phyloP scores from a whole-genome alignment of 2,329 filamentous ascomycete species.

The Aureobasidium sp. region DNA sequence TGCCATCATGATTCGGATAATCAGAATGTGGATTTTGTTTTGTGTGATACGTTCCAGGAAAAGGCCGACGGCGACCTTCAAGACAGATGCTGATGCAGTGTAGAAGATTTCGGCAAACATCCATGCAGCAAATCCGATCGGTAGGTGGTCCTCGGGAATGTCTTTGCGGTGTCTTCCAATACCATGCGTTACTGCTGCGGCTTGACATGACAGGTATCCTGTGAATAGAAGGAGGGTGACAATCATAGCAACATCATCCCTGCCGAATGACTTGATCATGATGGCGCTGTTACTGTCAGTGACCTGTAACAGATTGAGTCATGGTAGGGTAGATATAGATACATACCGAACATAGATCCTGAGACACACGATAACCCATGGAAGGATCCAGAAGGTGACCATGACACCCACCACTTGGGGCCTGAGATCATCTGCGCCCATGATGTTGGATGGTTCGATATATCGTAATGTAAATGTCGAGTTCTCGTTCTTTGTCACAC shows the following conservation, averaged over 20 bases:
- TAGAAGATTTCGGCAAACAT: slow-evolving; percentile 45
- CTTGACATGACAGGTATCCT: slow-evolving; percentile 26
- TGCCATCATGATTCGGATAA: slow-evolving; percentile 35
- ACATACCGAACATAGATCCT: slow-evolving; percentile 16
- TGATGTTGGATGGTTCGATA: not conserved
- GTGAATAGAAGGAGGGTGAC: slow-evolving; percentile 26
- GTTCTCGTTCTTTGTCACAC: not conserved
- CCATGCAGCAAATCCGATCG: slow-evolving; percentile 27
- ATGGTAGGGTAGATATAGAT: not conserved
- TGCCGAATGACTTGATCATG: slow-evolving; percentile 25
- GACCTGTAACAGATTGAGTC: not conserved
- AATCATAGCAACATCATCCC: slow-evolving; percentile 29
- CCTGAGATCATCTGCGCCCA: not conserved
- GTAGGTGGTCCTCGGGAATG: slow-evolving; percentile 13
- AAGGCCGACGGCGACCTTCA: slow-evolving; percentile 41
- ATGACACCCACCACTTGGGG: slow-evolving; percentile 3
- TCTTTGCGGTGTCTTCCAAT: slow-evolving; percentile 26
- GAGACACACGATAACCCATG: not conserved
- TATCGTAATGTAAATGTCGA: not conserved
- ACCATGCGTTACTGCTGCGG: slow-evolving; percentile 25
- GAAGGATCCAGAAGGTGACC: slow-evolving; percentile 4
- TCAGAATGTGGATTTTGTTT: slow-evolving; percentile 30
- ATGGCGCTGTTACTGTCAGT: slow-evolving; percentile 16
- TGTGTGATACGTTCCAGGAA: slow-evolving; percentile 43
- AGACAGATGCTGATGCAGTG: slow-evolving; percentile 35